These are phyloP conservation scores for Carex parvula DNA, from an alignment of 176 grass and related monocot species.

Conservation along the genomic window DNA sequence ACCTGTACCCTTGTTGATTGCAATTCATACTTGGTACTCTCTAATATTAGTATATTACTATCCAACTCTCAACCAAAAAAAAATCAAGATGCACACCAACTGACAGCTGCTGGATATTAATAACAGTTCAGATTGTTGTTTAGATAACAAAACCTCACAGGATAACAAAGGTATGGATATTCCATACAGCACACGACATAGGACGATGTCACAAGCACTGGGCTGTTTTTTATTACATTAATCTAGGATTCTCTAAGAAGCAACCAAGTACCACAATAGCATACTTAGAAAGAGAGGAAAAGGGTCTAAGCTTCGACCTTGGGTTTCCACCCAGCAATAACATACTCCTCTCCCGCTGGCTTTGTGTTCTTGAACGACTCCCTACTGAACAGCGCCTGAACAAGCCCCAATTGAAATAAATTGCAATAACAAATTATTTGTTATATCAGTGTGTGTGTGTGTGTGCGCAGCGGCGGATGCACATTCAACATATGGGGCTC, in stretches of 20 bases:
- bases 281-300: background rate
- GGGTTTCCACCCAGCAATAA: conserved; percentile 82
- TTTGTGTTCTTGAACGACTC: conserved; percentile 89
- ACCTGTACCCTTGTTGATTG: no score
- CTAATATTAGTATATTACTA: background rate
- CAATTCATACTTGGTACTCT: background rate
- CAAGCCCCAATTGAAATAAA: background rate
- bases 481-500: no score
- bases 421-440: background rate
- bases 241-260: background rate
- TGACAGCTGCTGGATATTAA: background rate
- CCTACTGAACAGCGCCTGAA: conserved; percentile 60
- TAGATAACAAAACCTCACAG: background rate
- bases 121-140: background rate
- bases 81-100: background rate
- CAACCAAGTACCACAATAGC: background rate
- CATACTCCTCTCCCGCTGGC: conserved; percentile 52
- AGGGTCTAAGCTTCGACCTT: conserved; percentile 35
- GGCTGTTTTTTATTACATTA: background rate
- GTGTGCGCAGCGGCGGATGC: no score
- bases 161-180: background rate
- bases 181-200: background rate
- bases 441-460: background rate
- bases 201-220: background rate
- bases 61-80: background rate